A percentile compares a stretch with the other conserved stretches of the same genome.
Evolutionary conservation across 495 filamentous ascomycete genomes (phyloP).

Genomic region (Pyrenopolyporus hunteri): DNA sequence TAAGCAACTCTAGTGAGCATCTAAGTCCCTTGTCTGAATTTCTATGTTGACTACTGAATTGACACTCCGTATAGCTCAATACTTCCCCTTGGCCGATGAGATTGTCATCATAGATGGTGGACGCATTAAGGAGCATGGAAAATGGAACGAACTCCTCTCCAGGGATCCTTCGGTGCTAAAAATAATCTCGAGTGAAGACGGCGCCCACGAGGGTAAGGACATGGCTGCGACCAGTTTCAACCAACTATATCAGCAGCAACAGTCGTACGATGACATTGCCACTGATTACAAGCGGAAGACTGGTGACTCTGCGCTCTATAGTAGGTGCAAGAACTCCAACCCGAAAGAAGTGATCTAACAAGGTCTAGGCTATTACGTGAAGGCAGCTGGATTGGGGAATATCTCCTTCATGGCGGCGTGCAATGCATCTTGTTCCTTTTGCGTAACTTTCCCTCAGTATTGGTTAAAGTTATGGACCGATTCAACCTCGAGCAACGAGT

Average conservation of each 20-base stretch:
- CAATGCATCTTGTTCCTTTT: conserved; percentile 43
- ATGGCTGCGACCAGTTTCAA: not conserved
- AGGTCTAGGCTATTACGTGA: conserved; percentile 59
- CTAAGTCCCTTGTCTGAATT: not conserved
- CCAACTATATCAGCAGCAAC: not conserved
- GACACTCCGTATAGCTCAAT: conserved; percentile 33
- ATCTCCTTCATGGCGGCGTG: conserved; percentile 48
- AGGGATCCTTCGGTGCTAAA: conserved; percentile 33
- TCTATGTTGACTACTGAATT: not conserved
- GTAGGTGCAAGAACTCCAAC: conserved; percentile 22
- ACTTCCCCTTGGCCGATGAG: conserved; percentile 50
- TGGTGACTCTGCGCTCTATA: conserved; percentile 63
- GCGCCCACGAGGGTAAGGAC: not conserved
- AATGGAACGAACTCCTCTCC: conserved; percentile 47
- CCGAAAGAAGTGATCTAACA: conserved; percentile 14
- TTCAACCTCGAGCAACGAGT: conserved; percentile 2
- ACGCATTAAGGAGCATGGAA: conserved; percentile 54
- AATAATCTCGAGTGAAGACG: conserved; percentile 14
- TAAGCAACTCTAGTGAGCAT: conserved; percentile 43
- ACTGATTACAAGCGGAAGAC: conserved; percentile 43
- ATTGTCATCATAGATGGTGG: conserved; percentile 57
- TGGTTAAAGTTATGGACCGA: conserved; percentile 52
- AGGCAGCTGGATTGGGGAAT: conserved; percentile 56
- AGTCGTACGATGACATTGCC: conserved; percentile 23
- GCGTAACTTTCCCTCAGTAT: conserved; percentile 46